Conservation (phyloP, 805 yeast species). For the Candida nanaspora region DNA sequence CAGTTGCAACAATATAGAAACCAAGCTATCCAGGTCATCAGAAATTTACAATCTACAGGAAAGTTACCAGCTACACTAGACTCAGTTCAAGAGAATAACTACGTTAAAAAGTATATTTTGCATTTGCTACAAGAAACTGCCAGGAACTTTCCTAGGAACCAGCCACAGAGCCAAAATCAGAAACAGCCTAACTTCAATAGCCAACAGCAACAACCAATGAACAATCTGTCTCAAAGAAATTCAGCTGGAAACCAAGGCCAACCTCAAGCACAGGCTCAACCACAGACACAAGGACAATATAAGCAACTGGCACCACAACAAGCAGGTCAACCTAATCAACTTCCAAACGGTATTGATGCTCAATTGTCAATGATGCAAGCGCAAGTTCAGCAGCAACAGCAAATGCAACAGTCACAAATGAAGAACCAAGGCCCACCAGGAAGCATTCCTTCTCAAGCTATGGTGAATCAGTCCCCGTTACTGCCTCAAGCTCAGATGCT, state of each 20-base stretch:
- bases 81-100: slow-evolving; percentile 27
- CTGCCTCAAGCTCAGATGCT: slow-evolving; percentile 2
- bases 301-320: slow-evolving; percentile 6
- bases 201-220: slow-evolving; percentile 3
- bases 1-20: slow-evolving; percentile 23
- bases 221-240: not conserved
- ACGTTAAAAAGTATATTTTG: slow-evolving; percentile 24
- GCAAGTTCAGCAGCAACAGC: slow-evolving; percentile 24
- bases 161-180: slow-evolving; percentile 7
- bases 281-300: slow-evolving; percentile 9
- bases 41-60: slow-evolving; percentile 26
- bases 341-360: slow-evolving; percentile 9
- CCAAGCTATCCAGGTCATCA: slow-evolving; percentile 28
- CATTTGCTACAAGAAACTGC: slow-evolving; percentile 13
- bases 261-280: slow-evolving; percentile 6
- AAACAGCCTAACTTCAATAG: slow-evolving; percentile 3
- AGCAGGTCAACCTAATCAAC: slow-evolving; percentile 4
- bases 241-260: slow-evolving; percentile 5
- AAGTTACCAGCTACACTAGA: slow-evolving; percentile 23
- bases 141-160: slow-evolving; percentile 7
- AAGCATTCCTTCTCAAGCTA: slow-evolving; percentile 4
- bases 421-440: slow-evolving; percentile 15
- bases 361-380: slow-evolving; percentile 14
- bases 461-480: slow-evolving; percentile 1
- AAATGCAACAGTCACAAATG: slow-evolving; percentile 19